phyloP scores from a whole-genome alignment of 2,329 filamentous ascomycete species.

The Apiospora arundinis region DNA sequence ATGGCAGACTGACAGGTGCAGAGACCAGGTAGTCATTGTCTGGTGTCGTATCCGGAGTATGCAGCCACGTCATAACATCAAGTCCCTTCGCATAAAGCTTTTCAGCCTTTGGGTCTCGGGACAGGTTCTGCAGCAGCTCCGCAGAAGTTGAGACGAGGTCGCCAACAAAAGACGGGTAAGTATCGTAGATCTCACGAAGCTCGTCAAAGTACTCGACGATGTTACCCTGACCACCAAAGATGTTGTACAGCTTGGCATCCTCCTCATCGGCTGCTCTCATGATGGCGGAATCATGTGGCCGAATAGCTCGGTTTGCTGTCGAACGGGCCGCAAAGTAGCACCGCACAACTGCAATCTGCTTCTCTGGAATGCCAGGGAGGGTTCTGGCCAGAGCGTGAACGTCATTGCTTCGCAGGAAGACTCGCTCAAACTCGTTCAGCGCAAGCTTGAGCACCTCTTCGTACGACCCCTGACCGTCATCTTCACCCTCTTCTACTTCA shows the following conservation, averaged over 20 bases:
- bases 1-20: slow-evolving; percentile 90
- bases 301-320: slow-evolving; percentile 84
- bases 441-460: slow-evolving; percentile 91
- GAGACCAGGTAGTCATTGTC: slow-evolving; percentile 95
- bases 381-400: slow-evolving; percentile 87
- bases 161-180: slow-evolving; percentile 89
- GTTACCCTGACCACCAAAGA: slow-evolving; percentile 97
- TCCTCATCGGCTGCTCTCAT: slow-evolving; percentile 86
- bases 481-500: slow-evolving; percentile 92
- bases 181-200: slow-evolving; percentile 86
- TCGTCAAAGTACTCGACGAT: slow-evolving; percentile 99
- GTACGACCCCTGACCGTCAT: slow-evolving; percentile 86
- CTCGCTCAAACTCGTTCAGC: slow-evolving; percentile 94
- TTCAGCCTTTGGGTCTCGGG: slow-evolving; percentile 82
- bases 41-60: slow-evolving; percentile 85
- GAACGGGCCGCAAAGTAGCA: slow-evolving; percentile 91
- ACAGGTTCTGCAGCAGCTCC: slow-evolving; percentile 84
- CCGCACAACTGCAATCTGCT: slow-evolving; percentile 88
- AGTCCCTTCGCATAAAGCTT: slow-evolving; percentile 98
- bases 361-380: slow-evolving; percentile 87
- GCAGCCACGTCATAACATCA: slow-evolving; percentile 92
- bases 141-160: slow-evolving; percentile 83
- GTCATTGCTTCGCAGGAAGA: slow-evolving; percentile 93
- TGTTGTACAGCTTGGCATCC: slow-evolving; percentile 85
- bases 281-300: slow-evolving; percentile 91